A percentile compares a stretch with the other conserved stretches of the same genome.
Evolutionary conservation across 1,284 basidiomycete genomes (phyloP).

Genomic region (Ceratobasidium sp.): DNA sequence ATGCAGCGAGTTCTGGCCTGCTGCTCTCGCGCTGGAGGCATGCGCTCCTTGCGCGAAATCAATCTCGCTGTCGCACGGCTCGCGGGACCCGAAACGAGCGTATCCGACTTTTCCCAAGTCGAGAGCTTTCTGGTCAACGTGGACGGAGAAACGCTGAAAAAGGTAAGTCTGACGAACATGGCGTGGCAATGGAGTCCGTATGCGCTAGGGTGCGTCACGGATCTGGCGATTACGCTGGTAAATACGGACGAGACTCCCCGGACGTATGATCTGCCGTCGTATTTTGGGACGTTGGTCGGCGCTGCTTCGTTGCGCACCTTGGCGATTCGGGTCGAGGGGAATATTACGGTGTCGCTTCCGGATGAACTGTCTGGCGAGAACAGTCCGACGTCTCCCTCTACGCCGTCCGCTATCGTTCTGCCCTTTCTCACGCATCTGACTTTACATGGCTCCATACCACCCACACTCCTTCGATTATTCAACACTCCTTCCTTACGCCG

Average conservation of each 20-base stretch:
- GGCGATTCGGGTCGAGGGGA: conserved; percentile 2
- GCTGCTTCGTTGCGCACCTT: conserved; percentile 21
- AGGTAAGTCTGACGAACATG: conserved; percentile 22
- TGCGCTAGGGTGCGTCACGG: conserved; percentile 29
- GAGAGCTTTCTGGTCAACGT: not conserved
- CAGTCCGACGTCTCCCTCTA: not conserved
- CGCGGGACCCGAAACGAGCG: conserved; percentile 5
- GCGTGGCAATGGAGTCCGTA: conserved; percentile 42
- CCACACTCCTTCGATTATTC: conserved; percentile 24
- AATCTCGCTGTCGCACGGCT: conserved; percentile 5
- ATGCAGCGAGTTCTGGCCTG: conserved; percentile 15
- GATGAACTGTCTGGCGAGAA: not conserved
- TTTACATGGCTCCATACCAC: conserved; percentile 14
- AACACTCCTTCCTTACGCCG: conserved; percentile 33
- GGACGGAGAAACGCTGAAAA: conserved; percentile 20
- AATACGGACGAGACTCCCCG: conserved; percentile 5
- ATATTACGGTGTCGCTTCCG: not conserved
- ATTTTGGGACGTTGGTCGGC: conserved; percentile 34
- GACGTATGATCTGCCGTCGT: conserved; percentile 30
- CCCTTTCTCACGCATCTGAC: conserved; percentile 26
- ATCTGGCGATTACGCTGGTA: not conserved
- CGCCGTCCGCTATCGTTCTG: conserved; percentile 20
- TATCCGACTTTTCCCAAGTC: conserved; percentile 22
- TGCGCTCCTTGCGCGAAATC: not conserved
- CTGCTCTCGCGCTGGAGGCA: conserved; percentile 23